Evolutionary conservation across 345 rosid genomes (phyloP), one percentile per base, ranked within the genome.

Genomic region (Gossypium bickii): DNA sequence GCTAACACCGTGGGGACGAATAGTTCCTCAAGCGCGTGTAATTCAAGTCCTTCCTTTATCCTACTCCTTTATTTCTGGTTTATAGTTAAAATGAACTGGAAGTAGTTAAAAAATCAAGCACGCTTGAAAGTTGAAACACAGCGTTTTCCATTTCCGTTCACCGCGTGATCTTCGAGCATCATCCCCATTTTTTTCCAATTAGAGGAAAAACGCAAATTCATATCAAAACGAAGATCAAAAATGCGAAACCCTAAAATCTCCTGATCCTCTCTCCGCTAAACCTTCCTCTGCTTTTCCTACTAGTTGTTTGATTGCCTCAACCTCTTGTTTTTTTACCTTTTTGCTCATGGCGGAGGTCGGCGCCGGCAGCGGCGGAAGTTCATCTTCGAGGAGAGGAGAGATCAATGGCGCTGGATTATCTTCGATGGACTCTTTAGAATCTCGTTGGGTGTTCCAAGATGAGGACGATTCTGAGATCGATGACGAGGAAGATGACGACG

Each of bases 391-490:
- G 49, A 76, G 85, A 70, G 87, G 80, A 9, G 97, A 88, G 76
- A 81, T 73, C 72, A 87, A 66, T 73, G 88, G 89, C 61, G 83
- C 67, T 15, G 82, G 86, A 56, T 55, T 86, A 67, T 84, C 79
- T 17, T 95, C 99, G 16, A 79, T 91, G 85, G 98, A 92, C 83
- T 91, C 97, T 9, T 47, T 80, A 51, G 99, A 93, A 80, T 95
- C 97, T 61, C 90, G 97, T 12, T 95, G 99, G 99, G 98, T 95
- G 62, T 91, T 86, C 76, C 98, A 88, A 75, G 92, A 91, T 70
- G 97, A 90, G 47, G 98, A 94, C n/a, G 95, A 87, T 58, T 90
- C 94, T 48, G 87, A 86, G 70, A 86, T 86, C 74, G 89, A 82
- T 47, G 87, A 81, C 48, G 96, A 82, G 1, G 90, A 81, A 38